Evolutionary conservation across 768 basidiomycete genomes (phyloP).

Genomic region (Omphalotus guepiniiformis): DNA sequence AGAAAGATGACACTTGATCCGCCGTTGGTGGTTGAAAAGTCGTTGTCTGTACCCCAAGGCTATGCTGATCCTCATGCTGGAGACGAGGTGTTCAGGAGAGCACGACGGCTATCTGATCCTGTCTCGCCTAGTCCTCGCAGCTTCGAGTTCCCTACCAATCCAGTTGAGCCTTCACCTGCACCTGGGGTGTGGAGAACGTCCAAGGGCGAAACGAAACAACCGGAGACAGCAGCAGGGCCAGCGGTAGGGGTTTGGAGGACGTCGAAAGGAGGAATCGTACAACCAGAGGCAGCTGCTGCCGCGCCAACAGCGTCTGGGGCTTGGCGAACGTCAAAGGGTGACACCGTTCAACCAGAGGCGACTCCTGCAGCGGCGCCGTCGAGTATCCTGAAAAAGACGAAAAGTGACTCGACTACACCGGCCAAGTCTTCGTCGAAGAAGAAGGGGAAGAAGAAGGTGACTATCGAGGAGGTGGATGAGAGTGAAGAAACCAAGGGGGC

Average conservation of each 20-base stretch:
- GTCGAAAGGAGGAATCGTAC: too few species aligned
- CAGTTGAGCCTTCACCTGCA: too few species aligned
- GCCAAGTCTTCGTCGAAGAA: conserved; percentile 3
- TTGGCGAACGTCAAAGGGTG: too few species aligned
- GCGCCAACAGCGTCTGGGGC: background rate
- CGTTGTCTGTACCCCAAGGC: background rate
- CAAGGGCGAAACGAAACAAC: too few species aligned
- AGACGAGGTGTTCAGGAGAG: background rate
- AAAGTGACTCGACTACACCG: background rate
- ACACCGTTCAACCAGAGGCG: too few species aligned
- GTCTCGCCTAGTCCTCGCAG: background rate
- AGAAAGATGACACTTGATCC: background rate
- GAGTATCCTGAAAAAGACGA: background rate
- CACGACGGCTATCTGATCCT: background rate
- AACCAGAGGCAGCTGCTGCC: background rate
- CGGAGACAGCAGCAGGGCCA: background rate
- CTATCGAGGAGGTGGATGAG: conserved; percentile 8
- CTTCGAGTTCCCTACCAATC: background rate
- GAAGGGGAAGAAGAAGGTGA: conserved; percentile 10
- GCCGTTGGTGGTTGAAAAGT: background rate
- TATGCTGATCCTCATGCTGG: background rate
- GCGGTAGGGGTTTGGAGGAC: background rate
- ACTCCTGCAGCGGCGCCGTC: too few species aligned
- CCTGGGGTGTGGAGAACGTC: too few species aligned
- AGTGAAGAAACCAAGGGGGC: background rate